Base-by-base conservation (phyloP, 73 alveolate genomes). In the Paramecium sonneborni region DNA sequence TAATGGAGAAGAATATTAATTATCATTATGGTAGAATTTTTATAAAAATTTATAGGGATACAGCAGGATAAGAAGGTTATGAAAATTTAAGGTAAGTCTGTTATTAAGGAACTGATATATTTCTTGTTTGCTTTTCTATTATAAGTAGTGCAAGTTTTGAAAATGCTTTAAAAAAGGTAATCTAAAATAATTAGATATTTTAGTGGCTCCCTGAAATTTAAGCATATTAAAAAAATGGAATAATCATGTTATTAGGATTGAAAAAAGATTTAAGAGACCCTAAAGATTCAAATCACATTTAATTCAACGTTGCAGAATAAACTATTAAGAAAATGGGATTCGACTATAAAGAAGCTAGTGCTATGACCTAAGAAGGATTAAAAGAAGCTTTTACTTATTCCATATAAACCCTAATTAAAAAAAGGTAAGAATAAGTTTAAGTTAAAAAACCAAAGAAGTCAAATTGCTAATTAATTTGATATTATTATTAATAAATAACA, bases 61-160 rank as follows among this genome's bases (percentile, higher is more conserved):
- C 98, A 21, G 97, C 97, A 23, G 98, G 98, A 24, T 57, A 93
- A 70, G 98, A 95, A 44, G 97, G 93, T 30, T 95, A 95, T 92
- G 96, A 95, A 26, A 68, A 96, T 8, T 85, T 95, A 24, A 76
- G 98, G 44, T 86, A 96, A 11, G 92, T 95, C 37, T 57, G 92
- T 68, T 95, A 95, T 82, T 85, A 95, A 15, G 86, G 87, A 34
- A 72, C 98, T 11, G 96, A 95, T 94, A 93, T 94, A 32, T 92
- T 94, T 68, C 76, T 94, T n/a, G 85, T 94, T 41, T 85, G 92
- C 46, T 94, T 94, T 85, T 94, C 97, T 5, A 44, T 94, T 1
- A 95, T 94, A 10, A 94, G 89, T 82, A 88, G 62, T 34, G 94
- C 57, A n/a, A 87, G 96, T 7, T 94, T 88, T 82, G 92, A 94